These are phyloP conservation scores for Didymella pomorum DNA, from an alignment of 2,329 filamentous ascomycete species.

Conservation along the genomic window DNA sequence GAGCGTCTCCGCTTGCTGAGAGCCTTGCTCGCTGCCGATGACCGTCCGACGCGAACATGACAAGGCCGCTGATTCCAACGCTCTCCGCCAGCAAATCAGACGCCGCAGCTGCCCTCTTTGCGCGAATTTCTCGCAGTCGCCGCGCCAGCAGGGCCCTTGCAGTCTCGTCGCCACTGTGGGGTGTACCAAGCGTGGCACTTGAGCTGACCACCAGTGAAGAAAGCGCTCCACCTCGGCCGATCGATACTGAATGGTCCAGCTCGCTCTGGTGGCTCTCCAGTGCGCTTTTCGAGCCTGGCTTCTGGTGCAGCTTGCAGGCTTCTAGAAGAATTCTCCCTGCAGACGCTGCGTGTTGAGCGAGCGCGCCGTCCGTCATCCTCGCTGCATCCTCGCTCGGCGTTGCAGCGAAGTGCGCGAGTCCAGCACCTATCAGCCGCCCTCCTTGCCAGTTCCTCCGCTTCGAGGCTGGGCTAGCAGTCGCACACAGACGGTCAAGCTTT, in stretches of 20 bases:
- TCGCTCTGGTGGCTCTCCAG: slow-evolving; percentile 8
- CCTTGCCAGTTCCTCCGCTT: slow-evolving; percentile 11
- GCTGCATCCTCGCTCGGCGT: slow-evolving; percentile 16
- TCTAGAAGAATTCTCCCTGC: slow-evolving; percentile 33
- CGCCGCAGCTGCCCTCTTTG: slow-evolving; percentile 4
- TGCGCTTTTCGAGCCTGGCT: slow-evolving; percentile 28
- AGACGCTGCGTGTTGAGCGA: slow-evolving; percentile 14
- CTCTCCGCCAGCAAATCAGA: slow-evolving; percentile 10
- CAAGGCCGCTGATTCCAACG: slow-evolving; percentile 1
- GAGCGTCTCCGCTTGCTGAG: too few species aligned
- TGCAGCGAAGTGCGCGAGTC: slow-evolving; percentile 17
- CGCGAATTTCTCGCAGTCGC: slow-evolving; percentile 24
- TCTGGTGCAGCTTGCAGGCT: slow-evolving; percentile 16
- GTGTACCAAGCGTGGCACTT: neutral
- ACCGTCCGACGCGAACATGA: slow-evolving; percentile 1
- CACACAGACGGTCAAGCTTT: slow-evolving; percentile 22
- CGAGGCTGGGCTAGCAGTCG: slow-evolving; percentile 16
- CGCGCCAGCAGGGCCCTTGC: slow-evolving; percentile 8
- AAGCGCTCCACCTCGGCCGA: slow-evolving; percentile 22
- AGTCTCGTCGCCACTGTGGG: slow-evolving; percentile 6
- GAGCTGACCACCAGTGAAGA: neutral
- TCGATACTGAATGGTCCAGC: slow-evolving; percentile 6
- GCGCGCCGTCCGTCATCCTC: slow-evolving; percentile 9
- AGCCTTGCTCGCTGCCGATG: slow-evolving; percentile 16
- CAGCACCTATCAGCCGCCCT: slow-evolving; percentile 11